Evolutionary conservation across 345 rosid genomes (phyloP).

Genomic region (Murraya koenigii): DNA sequence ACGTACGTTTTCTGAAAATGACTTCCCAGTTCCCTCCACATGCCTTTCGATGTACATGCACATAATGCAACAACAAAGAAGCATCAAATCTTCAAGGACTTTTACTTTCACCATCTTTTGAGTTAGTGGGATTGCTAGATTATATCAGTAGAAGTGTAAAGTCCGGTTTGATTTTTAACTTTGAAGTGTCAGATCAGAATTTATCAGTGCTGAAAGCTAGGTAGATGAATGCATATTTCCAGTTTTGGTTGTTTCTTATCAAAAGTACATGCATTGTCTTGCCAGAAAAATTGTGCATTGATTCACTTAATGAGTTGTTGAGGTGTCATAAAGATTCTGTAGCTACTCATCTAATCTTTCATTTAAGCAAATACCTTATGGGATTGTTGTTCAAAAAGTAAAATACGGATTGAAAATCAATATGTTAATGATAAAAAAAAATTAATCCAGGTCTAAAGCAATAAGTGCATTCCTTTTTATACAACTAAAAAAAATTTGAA

Average conservation of each 20-base stretch:
- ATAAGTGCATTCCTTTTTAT: too few species aligned
- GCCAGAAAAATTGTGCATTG: background rate
- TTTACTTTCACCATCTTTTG: constrained; percentile 2
- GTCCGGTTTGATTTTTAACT: background rate
- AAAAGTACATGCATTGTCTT: background rate
- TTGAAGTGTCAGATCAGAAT: background rate
- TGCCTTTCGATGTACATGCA: background rate
- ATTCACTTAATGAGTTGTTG: background rate
- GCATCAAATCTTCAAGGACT: background rate
- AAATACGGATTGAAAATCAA: too few species aligned
- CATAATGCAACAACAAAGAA: background rate
- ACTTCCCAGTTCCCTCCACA: background rate
- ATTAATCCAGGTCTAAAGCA: too few species aligned
- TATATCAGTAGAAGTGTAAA: background rate
- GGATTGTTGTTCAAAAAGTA: too few species aligned
- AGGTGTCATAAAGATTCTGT: background rate
- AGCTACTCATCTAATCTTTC: too few species aligned
- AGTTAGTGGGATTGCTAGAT: background rate
- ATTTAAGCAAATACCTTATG: too few species aligned
- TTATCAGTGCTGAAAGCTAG: background rate
- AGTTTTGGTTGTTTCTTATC: background rate
- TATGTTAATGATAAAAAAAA: too few species aligned
- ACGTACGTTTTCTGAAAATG: background rate
- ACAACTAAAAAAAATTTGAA: too few species aligned
- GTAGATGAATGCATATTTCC: background rate